Base-by-base conservation (phyloP, 805 yeast genomes). In the Wickerhamomyces silvicola region DNA sequence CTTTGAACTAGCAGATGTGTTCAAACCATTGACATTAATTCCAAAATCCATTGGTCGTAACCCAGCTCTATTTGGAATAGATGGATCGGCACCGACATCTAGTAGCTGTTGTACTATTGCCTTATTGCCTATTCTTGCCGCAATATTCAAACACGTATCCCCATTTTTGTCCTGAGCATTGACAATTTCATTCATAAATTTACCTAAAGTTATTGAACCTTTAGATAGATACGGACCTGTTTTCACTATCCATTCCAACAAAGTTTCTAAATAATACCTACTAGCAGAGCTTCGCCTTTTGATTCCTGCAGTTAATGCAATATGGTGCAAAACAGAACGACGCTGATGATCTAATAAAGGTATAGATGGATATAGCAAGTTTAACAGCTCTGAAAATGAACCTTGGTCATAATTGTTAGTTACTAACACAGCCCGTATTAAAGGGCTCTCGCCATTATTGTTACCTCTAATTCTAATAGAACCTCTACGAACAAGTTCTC, bases 91-190 rank as follows among this genome's bases (percentile, higher is more conserved):
- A 22, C 97, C 96, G 35, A 84, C 81, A 41, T 84, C 88, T 31
- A 92, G 57, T 30, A 92, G 66, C 40, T 81, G 84, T 41, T 82
- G 85, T 8, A 82, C 88, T 35, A 92, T 72, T 27, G 81, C 77
- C 28, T 77, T 74, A 53, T 84, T 82, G 7, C 94, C 94, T 17
- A 92, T 74, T 46, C 94, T 72, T 0, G 97, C 92, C 1, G 94
- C 94, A 35, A 92, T 83, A 52, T 88, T 94, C 38, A 92, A 65
- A 29, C 96, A 88, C 0, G 98, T 92, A 54, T 92, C 96, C 17
- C 98, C 98, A 48, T 88, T 88, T 33, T 76, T 66, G 59, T 92
- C 98, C 41, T 81, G 84, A n/a, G 82, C 81, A 53, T 92, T 90
- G 32, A 90, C 79, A 45, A 92, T 72, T 29, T 77, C 74, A 12